Percentiles rank a stretch among this genome's conserved stretches.
These are phyloP conservation scores for Cucurbita argyrosperma DNA, from an alignment of 306 rosid species.

Conservation along the genomic window DNA sequence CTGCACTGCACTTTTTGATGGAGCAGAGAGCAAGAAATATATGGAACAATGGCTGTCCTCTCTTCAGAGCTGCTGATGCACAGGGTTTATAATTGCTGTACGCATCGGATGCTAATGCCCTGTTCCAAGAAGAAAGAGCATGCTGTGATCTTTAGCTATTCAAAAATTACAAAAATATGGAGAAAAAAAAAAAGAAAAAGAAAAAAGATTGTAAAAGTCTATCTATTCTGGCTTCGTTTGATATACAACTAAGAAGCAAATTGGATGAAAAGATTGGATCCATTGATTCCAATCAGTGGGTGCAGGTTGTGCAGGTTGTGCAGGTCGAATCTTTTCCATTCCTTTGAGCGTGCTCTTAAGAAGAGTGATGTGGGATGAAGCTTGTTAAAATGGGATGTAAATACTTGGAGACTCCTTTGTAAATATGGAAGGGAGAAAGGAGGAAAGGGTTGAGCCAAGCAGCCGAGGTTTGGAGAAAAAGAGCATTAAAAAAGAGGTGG, in stretches of 20 bases:
- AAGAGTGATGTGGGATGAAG: not conserved
- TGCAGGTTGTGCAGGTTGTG: not conserved
- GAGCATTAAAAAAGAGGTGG: not conserved
- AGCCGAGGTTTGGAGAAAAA: not conserved
- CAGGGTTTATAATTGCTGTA: not conserved
- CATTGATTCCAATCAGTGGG: not conserved
- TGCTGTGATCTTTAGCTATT: not conserved
- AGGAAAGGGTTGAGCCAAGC: not conserved
- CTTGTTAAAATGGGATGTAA: not conserved
- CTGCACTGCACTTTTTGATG: slow-evolving; percentile 13
- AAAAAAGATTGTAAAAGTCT: not conserved
- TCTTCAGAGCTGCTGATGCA: slow-evolving; percentile 48
- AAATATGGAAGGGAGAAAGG: not conserved
- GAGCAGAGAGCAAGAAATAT: slow-evolving; percentile 63
- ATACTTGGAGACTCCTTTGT: not conserved
- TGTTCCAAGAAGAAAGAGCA: not conserved
- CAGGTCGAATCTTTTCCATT: not conserved
- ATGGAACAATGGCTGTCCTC: slow-evolving; percentile 78
- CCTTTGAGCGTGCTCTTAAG: slow-evolving; percentile 2
- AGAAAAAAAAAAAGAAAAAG: not conserved
- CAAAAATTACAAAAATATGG: not conserved
- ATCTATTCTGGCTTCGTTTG: not conserved
- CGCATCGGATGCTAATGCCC: not conserved
- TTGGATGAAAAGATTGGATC: not conserved
- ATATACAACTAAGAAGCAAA: not conserved